phyloP scores from a whole-genome alignment of 768 basidiomycete species.

The Suillus brevipes region DNA sequence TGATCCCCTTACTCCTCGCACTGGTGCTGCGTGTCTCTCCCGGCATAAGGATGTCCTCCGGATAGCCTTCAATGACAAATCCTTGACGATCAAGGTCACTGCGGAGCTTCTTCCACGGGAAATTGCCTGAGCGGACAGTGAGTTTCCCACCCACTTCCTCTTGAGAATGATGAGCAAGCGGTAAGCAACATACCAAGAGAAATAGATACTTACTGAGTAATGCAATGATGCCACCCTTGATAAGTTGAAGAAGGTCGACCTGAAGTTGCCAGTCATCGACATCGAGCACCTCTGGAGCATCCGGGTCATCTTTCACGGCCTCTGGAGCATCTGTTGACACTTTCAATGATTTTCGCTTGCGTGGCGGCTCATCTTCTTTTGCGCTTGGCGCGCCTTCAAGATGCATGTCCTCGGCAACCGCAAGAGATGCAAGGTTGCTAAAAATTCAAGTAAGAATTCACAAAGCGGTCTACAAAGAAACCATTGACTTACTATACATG shows the following conservation, averaged over 20 bases:
- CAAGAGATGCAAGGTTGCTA: no score
- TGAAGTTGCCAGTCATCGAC: neutral
- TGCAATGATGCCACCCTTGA: neutral
- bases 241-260: neutral
- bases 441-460: no score
- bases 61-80: constrained; percentile 1
- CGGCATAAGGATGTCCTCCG: neutral
- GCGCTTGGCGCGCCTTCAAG: no score
- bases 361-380: neutral
- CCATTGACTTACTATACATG: neutral
- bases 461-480: no score
- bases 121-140: neutral
- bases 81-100: constrained; percentile 1
- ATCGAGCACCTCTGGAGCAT: neutral
- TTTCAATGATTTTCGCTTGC: neutral
- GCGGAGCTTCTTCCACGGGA: constrained; percentile 6
- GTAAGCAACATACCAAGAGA: neutral
- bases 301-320: neutral
- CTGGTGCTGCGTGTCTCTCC: neutral
- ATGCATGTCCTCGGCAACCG: no score
- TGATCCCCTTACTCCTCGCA: constrained; percentile 2
- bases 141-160: neutral
- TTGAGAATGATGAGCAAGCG: neutral
- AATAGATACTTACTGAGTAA: neutral
- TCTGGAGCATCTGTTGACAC: neutral